A percentile compares a stretch with the other conserved stretches of the same genome.
Evolutionary conservation across 2,329 filamentous ascomycete genomes (phyloP).

Genomic region (Ceratocystis papillata): DNA sequence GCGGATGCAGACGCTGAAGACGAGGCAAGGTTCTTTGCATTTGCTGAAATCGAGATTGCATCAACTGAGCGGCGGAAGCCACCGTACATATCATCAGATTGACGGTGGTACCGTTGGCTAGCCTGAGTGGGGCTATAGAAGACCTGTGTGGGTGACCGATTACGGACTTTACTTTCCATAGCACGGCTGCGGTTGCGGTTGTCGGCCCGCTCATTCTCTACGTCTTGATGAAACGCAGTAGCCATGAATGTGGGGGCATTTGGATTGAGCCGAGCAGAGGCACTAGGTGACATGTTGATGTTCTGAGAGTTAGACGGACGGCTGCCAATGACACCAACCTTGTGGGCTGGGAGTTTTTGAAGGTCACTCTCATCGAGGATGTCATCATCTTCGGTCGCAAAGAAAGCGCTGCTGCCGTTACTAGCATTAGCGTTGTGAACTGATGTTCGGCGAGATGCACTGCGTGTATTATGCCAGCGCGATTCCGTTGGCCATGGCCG

Average conservation of each 20-base stretch:
- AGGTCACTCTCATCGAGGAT: slow-evolving; percentile 50
- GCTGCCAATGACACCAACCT: slow-evolving; percentile 66
- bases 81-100: background rate
- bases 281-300: slow-evolving; percentile 37
- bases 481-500: slow-evolving; percentile 56
- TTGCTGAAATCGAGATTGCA: slow-evolving; percentile 45
- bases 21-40: slow-evolving; percentile 47
- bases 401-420: slow-evolving; percentile 3
- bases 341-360: slow-evolving; percentile 43
- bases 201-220: slow-evolving; percentile 29
- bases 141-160: background rate
- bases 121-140: background rate
- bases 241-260: slow-evolving; percentile 79
- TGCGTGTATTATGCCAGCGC: slow-evolving; percentile 45
- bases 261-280: slow-evolving; percentile 64
- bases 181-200: slow-evolving; percentile 28
- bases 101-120: background rate
- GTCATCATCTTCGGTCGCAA: slow-evolving; percentile 52
- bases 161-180: slow-evolving; percentile 30
- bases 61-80: slow-evolving; percentile 48
- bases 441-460: slow-evolving; percentile 69
- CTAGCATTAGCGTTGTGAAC: slow-evolving; percentile 62
- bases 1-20: slow-evolving; percentile 28
- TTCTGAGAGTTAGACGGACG: slow-evolving; percentile 40
- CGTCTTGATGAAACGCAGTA: slow-evolving; percentile 47